Evolutionary conservation across 257 asterid species (phyloP).

Genomic region (Solanum pennellii): DNA sequence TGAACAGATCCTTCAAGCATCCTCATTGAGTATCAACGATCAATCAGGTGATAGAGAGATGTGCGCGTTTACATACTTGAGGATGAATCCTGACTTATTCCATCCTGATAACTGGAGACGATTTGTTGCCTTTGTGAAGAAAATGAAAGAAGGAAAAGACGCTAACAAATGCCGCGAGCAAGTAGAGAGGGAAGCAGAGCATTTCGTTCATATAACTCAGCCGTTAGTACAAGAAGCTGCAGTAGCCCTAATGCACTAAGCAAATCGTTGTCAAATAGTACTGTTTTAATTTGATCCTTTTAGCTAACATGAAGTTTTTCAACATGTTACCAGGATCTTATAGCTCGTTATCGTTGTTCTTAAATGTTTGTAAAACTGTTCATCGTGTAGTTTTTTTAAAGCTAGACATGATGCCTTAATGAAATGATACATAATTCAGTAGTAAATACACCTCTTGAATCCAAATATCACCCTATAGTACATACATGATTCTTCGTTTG

Average conservation of each 20-base stretch:
- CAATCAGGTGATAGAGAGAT: constrained; percentile 34
- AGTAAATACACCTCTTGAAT: background rate
- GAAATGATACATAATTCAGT: background rate
- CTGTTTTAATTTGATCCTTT: background rate
- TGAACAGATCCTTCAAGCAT: constrained; percentile 54
- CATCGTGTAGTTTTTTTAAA: background rate
- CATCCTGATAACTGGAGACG: constrained; percentile 88
- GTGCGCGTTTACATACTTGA: constrained; percentile 92
- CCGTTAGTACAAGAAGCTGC: constrained; percentile 93
- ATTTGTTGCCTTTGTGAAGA: constrained; percentile 81
- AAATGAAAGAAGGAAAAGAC: constrained; percentile 77
- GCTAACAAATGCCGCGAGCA: constrained; percentile 51
- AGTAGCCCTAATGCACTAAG: constrained; percentile 58
- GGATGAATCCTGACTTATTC: constrained; percentile 82
- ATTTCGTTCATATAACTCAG: constrained; percentile 66
- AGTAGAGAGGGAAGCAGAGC: constrained; percentile 87
- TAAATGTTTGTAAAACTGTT: background rate
- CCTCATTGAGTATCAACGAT: constrained; percentile 37
- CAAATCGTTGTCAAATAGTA: background rate
- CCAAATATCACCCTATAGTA: background rate
- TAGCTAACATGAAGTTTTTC: background rate
- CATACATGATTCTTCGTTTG: background rate
- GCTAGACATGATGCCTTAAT: background rate
- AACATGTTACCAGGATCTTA: background rate
- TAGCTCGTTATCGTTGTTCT: background rate